These are phyloP conservation scores for Scopulariopsis brevicaulis DNA, from an alignment of 2,329 filamentous ascomycete species.

Conservation along the genomic window DNA sequence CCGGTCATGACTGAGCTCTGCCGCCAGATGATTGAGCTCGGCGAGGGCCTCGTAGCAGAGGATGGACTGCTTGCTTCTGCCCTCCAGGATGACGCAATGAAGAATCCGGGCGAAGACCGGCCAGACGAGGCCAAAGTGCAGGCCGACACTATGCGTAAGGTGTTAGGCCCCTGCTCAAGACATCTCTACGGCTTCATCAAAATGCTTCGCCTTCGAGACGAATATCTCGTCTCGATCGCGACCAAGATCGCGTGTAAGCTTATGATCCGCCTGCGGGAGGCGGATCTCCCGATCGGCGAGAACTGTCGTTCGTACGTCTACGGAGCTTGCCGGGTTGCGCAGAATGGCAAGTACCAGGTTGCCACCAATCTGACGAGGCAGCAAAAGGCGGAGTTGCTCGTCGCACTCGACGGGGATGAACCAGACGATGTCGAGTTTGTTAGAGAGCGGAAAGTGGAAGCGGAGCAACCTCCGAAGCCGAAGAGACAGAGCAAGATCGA, in stretches of 20 bases:
- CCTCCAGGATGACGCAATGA: conserved; percentile 21
- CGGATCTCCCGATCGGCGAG: conserved; percentile 57
- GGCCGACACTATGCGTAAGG: conserved; percentile 24
- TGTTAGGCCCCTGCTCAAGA: conserved; percentile 19
- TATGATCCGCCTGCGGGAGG: conserved; percentile 67
- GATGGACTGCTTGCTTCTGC: conserved; percentile 74
- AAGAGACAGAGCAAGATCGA: conserved; percentile 44
- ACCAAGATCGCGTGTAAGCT: conserved; percentile 79
- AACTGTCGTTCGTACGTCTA: conserved; percentile 50
- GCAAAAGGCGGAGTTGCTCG: conserved; percentile 73
- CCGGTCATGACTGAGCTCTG: conserved; percentile 82
- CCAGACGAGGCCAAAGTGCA: conserved; percentile 15
- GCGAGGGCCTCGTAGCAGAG: conserved; percentile 72
- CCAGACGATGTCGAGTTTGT: conserved; percentile 19
- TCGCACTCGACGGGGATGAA: conserved; percentile 47
- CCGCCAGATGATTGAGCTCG: conserved; percentile 89
- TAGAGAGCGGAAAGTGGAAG: neutral
- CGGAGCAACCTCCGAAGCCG: conserved; percentile 6
- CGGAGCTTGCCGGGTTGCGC: conserved; percentile 46
- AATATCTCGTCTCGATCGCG: conserved; percentile 71
- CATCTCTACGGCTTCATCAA: conserved; percentile 51
- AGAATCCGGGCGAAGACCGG: conserved; percentile 9
- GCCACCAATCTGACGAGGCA: conserved; percentile 71
- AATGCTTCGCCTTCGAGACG: conserved; percentile 84
- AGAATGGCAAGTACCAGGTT: conserved; percentile 43